Conservation (phyloP, 495 filamentous ascomycete genomes). For the Penicillium pulvis region DNA sequence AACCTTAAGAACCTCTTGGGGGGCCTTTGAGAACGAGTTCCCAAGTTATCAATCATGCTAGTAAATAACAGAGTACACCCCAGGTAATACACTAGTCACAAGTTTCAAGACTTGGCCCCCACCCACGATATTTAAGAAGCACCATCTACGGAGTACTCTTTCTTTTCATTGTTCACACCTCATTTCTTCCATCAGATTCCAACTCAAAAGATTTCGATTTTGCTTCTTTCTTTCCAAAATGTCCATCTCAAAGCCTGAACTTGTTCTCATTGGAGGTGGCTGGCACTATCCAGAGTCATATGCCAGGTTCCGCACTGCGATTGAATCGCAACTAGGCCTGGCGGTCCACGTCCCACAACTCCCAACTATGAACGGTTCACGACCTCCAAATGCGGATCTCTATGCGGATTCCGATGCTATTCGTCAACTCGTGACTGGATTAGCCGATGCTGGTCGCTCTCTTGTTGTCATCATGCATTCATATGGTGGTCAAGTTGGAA, state of each 20-base stretch:
- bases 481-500: constrained; percentile 1
- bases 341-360: not conserved
- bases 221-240: not conserved
- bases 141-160: no score
- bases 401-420: not conserved
- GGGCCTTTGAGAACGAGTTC: no score
- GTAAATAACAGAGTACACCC: no score
- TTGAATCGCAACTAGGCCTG: not conserved
- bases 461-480: not conserved
- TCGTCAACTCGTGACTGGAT: not conserved
- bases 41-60: no score
- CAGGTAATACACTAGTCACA: no score
- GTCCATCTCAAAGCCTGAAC: not conserved
- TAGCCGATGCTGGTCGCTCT: not conserved
- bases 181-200: no score
- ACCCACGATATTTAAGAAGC: no score
- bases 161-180: no score
- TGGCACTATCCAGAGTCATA: constrained; percentile 3
- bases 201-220: no score
- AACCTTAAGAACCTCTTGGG: no score
- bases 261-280: not conserved
- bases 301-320: not conserved
- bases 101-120: no score
- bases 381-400: not conserved
- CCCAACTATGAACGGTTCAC: not conserved